Evolutionary conservation across 2,329 filamentous ascomycete genomes (phyloP), one percentile per base, ranked within the genome.

Genomic region (Aspergillus ustus): DNA sequence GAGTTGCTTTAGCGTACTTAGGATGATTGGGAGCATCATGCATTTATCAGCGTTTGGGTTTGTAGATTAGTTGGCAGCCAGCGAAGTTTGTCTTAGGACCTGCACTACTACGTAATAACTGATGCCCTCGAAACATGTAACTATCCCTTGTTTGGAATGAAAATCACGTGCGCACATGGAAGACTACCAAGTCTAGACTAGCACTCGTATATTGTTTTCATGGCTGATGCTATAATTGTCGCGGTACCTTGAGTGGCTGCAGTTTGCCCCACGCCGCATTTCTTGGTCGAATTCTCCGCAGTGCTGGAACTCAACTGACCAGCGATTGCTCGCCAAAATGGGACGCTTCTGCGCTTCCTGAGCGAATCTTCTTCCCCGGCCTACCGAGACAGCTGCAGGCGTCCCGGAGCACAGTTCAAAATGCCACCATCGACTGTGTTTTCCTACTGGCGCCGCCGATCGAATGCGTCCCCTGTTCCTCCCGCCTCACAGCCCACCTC

Each of bases 361-460:
- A 68, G 65, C 64, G 25, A 59, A 62, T 56, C 45, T 37, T 58
- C 58, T 52, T 25, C 61, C 45, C 63, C 54, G 66, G 8, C 29
- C 53, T 40, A 53, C 31, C 40, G 48, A 59, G 50, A 17, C 15
- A 66, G 63, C 64, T 40, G 62, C 57, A 51, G 52, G 65, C 67
- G 64, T 52, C 49, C 61, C 55, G 53, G 43, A 62, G 51, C 53
- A 53, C 57, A 31, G 40, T 51, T 55, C 52, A 69, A 28, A 63
- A 77, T 78, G 75, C 68, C 74, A 7, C 71, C 75, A 3, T 77
- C 75, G 45, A 72, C 75, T 20, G 75, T 77, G 51, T 78, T 78
- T 63, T 76, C 75, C 28, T 78, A 78, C 62, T 77, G 73, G 75
- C 75, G 75, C 58, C 75, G 75, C 64, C 75, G 75, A 57, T 73